Conservation (phyloP, 2,329 filamentous ascomycete species). For the Botryotinia globosa region DNA sequence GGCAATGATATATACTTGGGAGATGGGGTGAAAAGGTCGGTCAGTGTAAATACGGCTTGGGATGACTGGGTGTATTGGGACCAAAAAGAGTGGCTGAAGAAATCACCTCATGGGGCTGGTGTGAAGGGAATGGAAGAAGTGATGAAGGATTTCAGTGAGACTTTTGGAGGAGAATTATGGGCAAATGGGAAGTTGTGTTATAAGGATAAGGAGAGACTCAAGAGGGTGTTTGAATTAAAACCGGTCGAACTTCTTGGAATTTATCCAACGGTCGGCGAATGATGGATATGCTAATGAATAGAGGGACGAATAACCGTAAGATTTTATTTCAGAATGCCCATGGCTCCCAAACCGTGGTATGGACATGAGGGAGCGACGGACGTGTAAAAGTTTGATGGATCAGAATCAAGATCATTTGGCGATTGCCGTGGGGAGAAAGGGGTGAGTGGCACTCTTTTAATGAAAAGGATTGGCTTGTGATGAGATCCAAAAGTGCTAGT, state of each 20-base stretch:
- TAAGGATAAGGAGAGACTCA: background rate
- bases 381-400: background rate
- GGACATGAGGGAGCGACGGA: background rate
- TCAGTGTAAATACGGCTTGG: constrained; percentile 15
- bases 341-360: background rate
- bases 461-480: background rate
- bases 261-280: background rate
- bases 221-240: constrained; percentile 11
- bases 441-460: background rate
- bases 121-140: background rate
- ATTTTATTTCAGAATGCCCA: background rate
- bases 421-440: no score
- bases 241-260: background rate
- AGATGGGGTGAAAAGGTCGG: background rate
- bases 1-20: constrained; percentile 5
- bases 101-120: background rate
- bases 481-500: background rate
- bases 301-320: no score
- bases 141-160: constrained; percentile 13
- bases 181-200: constrained; percentile 21
- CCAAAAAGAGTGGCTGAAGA: background rate
- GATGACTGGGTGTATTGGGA: constrained; percentile 6
- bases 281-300: background rate
- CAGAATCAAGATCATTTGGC: no score
- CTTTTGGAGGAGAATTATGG: constrained; percentile 22